Base-by-base conservation (phyloP, 352 stramenopile genomes). In the Phytopythium boreale region DNA sequence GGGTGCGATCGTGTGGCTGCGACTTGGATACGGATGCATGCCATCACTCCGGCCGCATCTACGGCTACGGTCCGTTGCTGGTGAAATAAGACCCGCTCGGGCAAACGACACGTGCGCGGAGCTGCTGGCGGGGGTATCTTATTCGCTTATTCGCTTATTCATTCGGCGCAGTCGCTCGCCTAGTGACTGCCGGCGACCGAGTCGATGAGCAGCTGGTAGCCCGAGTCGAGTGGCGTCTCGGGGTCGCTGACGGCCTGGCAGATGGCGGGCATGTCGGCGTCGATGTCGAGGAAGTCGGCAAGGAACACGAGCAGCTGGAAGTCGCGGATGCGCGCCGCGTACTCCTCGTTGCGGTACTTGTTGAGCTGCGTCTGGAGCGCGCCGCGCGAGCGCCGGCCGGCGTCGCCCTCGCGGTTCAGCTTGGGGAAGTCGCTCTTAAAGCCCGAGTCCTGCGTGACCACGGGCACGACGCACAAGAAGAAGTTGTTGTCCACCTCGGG, bases 301-400 rank as follows among this genome's bases (percentile, higher is more conserved):
- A 99, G 71, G 67, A 98, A 99, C 26, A 99, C 71, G 14, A 99
- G 76, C 47, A 99, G 74, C 59, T 98, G 92, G 79, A 99, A 99
- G 70, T 99, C 96, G 59, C 81, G 89, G 68, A 99, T 85, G 62
- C 97, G 81, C 77, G 98, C 96, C 19, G 95, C 69, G 72, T 84
- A 96, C 27, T 69, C 61, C 53, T 91, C 71, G 59, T 66, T 59
- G 41, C 74, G 71, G 68, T 90, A 83, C 61, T 79, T 81, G 46
- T 85, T 79, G 26, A 99, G 79, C 77, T 98, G 93, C 58, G 79
- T 49, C 75, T 98, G 98, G 64, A 99, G 88, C 66, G 97, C 96
- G 34, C 89, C 76, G 39, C 96, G 88, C 55, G 82, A 94, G 58
- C 93, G 96, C 39, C 56, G 68, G 34, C 22, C 56, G 51, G 67